Conservation (phyloP, 1,284 basidiomycete genomes). For the Naganishia liquefaciens region DNA sequence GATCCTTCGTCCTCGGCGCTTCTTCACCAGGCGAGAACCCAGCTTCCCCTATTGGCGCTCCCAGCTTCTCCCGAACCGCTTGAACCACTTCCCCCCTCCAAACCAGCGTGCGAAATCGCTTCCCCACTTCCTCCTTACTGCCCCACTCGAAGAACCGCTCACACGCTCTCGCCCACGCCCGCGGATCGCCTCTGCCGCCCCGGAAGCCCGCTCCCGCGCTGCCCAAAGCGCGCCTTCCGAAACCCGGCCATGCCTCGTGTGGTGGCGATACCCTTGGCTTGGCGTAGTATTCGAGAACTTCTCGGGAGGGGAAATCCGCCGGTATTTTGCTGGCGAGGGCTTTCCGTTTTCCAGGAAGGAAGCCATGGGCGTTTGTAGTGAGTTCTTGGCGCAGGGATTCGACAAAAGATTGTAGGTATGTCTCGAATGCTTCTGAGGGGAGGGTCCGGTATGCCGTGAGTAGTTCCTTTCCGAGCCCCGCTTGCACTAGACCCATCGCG, state of each 20-base stretch:
- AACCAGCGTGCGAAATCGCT: constrained; percentile 46
- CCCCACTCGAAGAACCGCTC: constrained; percentile 90
- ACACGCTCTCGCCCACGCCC: constrained; percentile 70
- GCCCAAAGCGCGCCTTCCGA: constrained; percentile 39
- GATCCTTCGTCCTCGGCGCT: constrained; percentile 11
- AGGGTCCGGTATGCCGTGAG: constrained; percentile 62
- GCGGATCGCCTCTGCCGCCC: constrained; percentile 58
- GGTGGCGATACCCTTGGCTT: constrained; percentile 57
- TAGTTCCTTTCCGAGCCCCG: constrained; percentile 57
- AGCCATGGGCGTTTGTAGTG: constrained; percentile 65
- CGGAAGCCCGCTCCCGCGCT: constrained; percentile 41
- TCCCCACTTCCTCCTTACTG: constrained; percentile 60
- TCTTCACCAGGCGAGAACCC: background rate
- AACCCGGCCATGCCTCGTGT: constrained; percentile 48
- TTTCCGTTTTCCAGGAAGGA: constrained; percentile 60
- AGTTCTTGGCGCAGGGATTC: constrained; percentile 67
- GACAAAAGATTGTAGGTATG: constrained; percentile 60
- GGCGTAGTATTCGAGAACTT: constrained; percentile 71
- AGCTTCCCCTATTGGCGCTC: background rate
- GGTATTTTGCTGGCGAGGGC: constrained; percentile 65
- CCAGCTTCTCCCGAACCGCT: constrained; percentile 32
- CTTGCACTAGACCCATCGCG: constrained; percentile 55
- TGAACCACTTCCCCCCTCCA: constrained; percentile 43
- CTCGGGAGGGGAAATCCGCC: constrained; percentile 65
- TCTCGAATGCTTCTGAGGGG: constrained; percentile 42